Conservation (phyloP, 169 alveolate species). For the Amoebophrya sp. region DNA sequence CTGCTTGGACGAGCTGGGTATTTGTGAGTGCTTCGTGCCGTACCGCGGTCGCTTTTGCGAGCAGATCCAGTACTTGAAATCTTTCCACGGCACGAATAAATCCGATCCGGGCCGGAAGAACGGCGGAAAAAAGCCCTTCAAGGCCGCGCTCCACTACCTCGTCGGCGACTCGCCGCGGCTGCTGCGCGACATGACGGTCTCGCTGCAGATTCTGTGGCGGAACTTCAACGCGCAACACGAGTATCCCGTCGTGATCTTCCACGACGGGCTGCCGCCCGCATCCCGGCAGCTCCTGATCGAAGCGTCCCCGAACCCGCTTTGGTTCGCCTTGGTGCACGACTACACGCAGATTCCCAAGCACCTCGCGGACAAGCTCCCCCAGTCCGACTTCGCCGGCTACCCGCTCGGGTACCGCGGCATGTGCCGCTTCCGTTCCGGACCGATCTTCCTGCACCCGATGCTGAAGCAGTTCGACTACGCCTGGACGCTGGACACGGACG, state of each 20-base stretch:
- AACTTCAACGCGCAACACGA: slow-evolving; percentile 15
- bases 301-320: slow-evolving; percentile 17
- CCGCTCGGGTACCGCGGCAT: slow-evolving; percentile 33
- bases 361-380: not conserved
- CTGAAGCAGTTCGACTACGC: slow-evolving; percentile 9
- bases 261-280: slow-evolving; percentile 15
- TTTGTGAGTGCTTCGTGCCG: slow-evolving; percentile 32
- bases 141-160: slow-evolving; percentile 25
- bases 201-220: slow-evolving; percentile 18
- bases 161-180: slow-evolving; percentile 18
- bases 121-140: not conserved
- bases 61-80: not conserved
- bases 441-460: not conserved
- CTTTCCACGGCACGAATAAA: not conserved
- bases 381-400: slow-evolving; percentile 22
- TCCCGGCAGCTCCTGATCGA: slow-evolving; percentile 18
- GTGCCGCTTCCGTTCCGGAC: slow-evolving; percentile 25
- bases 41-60: slow-evolving; percentile 33
- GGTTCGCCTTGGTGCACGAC: slow-evolving; percentile 32
- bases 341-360: slow-evolving; percentile 15
- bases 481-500: slow-evolving; percentile 32
- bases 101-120: not conserved
- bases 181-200: slow-evolving; percentile 14
- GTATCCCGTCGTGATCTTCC: slow-evolving; percentile 29
- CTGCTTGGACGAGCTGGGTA: slow-evolving; percentile 11